Base-by-base conservation (phyloP, 495 filamentous ascomycete genomes). In the Daldinia caldariorum region DNA sequence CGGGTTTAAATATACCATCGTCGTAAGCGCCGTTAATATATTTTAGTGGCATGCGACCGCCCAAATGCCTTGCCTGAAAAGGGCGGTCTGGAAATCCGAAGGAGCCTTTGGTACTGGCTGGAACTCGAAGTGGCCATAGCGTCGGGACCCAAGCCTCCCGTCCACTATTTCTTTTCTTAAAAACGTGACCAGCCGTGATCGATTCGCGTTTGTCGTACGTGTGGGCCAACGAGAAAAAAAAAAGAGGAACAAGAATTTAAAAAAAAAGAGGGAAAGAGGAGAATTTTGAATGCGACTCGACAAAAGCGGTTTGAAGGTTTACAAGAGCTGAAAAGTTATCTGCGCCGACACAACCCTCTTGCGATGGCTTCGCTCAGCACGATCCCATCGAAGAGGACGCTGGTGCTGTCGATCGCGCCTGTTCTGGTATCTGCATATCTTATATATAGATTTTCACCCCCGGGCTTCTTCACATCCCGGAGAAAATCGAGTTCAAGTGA, bases 371-470 rank as follows among this genome's bases (percentile, higher is more conserved):
- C 59, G 67, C 55, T 31, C 26, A 29, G 38, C 61, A 32, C 60
- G 31, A 41, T 58, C 37, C 54, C 66, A 53, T 69, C 60, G 0
- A 64, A 54, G 61, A 61, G 55, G 57, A 66, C 61, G 22, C 50
- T 65, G 31, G 49, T 64, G 22, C 64, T 67, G 26, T 67, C 69
- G 35, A 72, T 72, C 47, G 59, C 60, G 45, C 67, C 67, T 26
- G 67, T 66, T 53, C 34, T 72, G 8, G 50, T 64, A 29, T 67
- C 64, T 39, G 41, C 56, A 39, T 72, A 72, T 57, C 60, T 72
- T 34, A 60, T 72, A 64, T 72, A 72, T 63, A 63, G 51, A 64
- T 51, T 67, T 31, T 59, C 54, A 61, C 39, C 56, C 39, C 55
- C 55, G 6, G 51, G 37, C 13, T 4, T 22, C 29, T 12, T 41